phyloP scores from a whole-genome alignment of 75 land plant species.

The Adiantum capillusveneris region DNA sequence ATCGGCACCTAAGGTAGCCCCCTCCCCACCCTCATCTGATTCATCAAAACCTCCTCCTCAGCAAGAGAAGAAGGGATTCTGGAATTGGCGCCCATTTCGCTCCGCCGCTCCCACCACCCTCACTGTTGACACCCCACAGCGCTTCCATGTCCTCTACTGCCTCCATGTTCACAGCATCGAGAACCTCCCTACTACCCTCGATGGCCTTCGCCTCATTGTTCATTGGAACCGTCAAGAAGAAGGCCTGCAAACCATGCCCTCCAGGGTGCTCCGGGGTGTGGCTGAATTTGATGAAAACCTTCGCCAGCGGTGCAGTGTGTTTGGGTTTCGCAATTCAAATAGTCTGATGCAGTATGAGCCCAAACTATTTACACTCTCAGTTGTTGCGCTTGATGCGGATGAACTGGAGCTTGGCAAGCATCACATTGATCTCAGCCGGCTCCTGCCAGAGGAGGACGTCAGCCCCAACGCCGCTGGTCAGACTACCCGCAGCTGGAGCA shows the following conservation, averaged over 20 bases:
- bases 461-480: not conserved
- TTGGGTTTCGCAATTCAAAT: slow-evolving; percentile 35
- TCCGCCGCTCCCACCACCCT: not conserved
- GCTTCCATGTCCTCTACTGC: slow-evolving; percentile 52
- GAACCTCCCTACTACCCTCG: slow-evolving; percentile 68
- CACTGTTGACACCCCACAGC: slow-evolving; percentile 60
- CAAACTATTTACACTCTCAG: slow-evolving; percentile 56
- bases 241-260: slow-evolving; percentile 76
- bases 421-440: slow-evolving; percentile 58
- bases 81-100: slow-evolving; percentile 91
- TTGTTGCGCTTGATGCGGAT: slow-evolving; percentile 68
- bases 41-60: slow-evolving; percentile 7
- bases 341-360: slow-evolving; percentile 43
- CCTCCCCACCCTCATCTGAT: not conserved
- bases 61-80: slow-evolving; percentile 61
- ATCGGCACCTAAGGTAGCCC: not conserved
- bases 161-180: slow-evolving; percentile 70
- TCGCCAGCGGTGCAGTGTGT: slow-evolving; percentile 58
- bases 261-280: slow-evolving; percentile 54
- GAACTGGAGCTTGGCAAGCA: slow-evolving; percentile 81
- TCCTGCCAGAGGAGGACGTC: slow-evolving; percentile 38
- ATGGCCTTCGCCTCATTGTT: slow-evolving; percentile 77
- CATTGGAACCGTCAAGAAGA: slow-evolving; percentile 62
- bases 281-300: slow-evolving; percentile 91
- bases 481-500: slow-evolving; percentile 12